Evolutionary conservation across 1,139 yeast genomes (phyloP).

Genomic region (Arxiozyma slooffiae): DNA sequence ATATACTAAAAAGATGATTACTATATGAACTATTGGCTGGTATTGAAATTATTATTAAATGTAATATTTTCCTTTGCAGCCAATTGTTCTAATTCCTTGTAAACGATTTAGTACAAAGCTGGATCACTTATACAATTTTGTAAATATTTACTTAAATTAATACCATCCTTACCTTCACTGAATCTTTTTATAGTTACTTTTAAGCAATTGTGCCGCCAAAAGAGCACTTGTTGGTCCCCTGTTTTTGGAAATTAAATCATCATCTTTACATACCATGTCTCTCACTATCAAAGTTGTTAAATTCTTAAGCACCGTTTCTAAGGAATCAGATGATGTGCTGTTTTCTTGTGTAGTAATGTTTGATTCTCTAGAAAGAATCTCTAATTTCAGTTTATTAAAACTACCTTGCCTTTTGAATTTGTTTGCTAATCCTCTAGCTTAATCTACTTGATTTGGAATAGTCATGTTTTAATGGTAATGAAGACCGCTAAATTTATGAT

Average conservation of each 20-base stretch:
- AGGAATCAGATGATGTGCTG: not conserved
- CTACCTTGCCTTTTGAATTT: constrained; percentile 26
- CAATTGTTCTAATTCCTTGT: not conserved
- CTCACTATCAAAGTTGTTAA: constrained; percentile 13
- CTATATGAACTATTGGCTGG: too few relatives aligned
- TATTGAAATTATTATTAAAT: not conserved
- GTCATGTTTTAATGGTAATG: not conserved
- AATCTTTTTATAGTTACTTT: constrained; percentile 21
- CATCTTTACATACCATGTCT: constrained; percentile 24
- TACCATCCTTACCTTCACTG: constrained; percentile 13
- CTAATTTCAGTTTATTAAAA: constrained; percentile 24
- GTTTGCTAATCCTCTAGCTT: constrained; percentile 24
- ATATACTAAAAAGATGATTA: too few relatives aligned
- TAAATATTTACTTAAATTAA: constrained; percentile 15
- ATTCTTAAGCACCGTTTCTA: not conserved
- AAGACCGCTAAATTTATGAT: too few relatives aligned
- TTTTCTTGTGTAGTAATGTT: constrained; percentile 1
- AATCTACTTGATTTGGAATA: constrained; percentile 11
- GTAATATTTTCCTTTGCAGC: not conserved
- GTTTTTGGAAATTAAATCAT: constrained; percentile 25
- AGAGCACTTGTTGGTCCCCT: constrained; percentile 30
- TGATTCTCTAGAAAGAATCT: constrained; percentile 14
- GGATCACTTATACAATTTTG: constrained; percentile 15
- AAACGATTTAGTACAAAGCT: constrained; percentile 6
- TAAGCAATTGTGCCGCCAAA: constrained; percentile 25